A percentile compares a stretch with the other conserved stretches of the same genome.
These are phyloP conservation scores for Boletus tomentosulus DNA, from an alignment of 768 basidiomycete genomes.

Conservation along the genomic window DNA sequence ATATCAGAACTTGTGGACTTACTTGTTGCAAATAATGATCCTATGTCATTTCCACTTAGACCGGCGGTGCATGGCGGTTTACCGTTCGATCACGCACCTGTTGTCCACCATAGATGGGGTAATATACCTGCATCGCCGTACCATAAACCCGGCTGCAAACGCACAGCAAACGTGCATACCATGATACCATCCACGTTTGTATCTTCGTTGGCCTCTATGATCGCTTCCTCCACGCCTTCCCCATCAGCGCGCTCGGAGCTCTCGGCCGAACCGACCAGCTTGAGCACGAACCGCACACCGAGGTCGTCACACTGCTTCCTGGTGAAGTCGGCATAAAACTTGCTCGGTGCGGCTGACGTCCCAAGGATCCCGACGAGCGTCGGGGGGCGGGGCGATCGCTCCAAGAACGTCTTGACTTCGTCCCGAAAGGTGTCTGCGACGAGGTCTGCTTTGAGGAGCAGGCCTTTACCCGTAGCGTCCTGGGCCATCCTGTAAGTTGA, in stretches of 20 bases:
- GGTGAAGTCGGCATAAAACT: constrained; percentile 86
- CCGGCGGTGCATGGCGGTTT: not conserved
- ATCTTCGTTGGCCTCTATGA: constrained; percentile 93
- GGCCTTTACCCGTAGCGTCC: constrained; percentile 52
- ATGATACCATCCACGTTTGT: constrained; percentile 85
- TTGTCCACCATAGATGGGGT: constrained; percentile 88
- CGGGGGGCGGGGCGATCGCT: constrained; percentile 42
- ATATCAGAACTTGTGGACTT: constrained; percentile 2
- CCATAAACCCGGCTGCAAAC: not conserved
- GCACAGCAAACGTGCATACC: constrained; percentile 46
- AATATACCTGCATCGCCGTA: constrained; percentile 66
- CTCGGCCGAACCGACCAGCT: constrained; percentile 50
- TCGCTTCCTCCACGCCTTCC: constrained; percentile 93
- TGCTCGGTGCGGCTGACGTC: constrained; percentile 76
- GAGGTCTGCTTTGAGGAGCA: constrained; percentile 74
- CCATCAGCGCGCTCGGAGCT: constrained; percentile 51
- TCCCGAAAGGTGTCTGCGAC: constrained; percentile 68
- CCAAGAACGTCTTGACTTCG: constrained; percentile 55
- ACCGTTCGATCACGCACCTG: constrained; percentile 50
- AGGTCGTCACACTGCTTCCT: constrained; percentile 84
- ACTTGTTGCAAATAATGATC: constrained; percentile 98
- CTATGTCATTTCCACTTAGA: constrained; percentile 34
- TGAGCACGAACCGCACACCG: constrained; percentile 83
- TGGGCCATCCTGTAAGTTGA: constrained; percentile 20
- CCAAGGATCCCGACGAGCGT: constrained; percentile 90